These are phyloP conservation scores for Vaccinium vitisidaea DNA, from an alignment of 148 eudicot genomes.

Conservation along the genomic window DNA sequence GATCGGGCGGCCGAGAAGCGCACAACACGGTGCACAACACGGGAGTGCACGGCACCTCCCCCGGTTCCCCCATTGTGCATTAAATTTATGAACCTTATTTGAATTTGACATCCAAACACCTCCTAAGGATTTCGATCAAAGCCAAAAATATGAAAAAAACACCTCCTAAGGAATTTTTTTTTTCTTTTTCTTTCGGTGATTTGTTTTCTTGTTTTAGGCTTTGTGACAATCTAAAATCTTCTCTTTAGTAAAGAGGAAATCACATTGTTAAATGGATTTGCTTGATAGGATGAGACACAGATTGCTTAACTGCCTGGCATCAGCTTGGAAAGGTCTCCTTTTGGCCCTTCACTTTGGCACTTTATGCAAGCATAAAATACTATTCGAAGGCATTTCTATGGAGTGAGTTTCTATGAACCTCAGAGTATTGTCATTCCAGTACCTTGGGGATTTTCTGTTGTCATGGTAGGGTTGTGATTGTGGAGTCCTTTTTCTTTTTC, in stretches of 20 bases:
- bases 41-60: too few species aligned
- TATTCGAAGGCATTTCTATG: slow-evolving; percentile 5
- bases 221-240: slow-evolving; percentile 1
- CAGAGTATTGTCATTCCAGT: slow-evolving; percentile 3
- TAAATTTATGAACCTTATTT: not conserved
- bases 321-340: slow-evolving; percentile 17
- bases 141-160: not conserved
- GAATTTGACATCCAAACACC: slow-evolving; percentile 8
- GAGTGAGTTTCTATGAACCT: slow-evolving; percentile 31
- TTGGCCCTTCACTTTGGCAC: slow-evolving; percentile 13
- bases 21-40: too few species aligned
- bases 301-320: slow-evolving; percentile 17
- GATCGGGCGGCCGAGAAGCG: too few species aligned
- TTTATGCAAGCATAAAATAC: not conserved
- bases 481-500: too few species aligned
- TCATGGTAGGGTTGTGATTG: slow-evolving; percentile 10
- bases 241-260: slow-evolving; percentile 12
- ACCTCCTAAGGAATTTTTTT: not conserved
- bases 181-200: slow-evolving; percentile 4
- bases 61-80: slow-evolving; percentile 12
- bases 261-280: slow-evolving; percentile 20
- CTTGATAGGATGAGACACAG: slow-evolving; percentile 24
- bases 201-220: not conserved
- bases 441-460: slow-evolving; percentile 9
- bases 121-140: not conserved